phyloP scores from a whole-genome alignment of 192 early-diverging fungal genomes.

The Chytriomyces sp. region DNA sequence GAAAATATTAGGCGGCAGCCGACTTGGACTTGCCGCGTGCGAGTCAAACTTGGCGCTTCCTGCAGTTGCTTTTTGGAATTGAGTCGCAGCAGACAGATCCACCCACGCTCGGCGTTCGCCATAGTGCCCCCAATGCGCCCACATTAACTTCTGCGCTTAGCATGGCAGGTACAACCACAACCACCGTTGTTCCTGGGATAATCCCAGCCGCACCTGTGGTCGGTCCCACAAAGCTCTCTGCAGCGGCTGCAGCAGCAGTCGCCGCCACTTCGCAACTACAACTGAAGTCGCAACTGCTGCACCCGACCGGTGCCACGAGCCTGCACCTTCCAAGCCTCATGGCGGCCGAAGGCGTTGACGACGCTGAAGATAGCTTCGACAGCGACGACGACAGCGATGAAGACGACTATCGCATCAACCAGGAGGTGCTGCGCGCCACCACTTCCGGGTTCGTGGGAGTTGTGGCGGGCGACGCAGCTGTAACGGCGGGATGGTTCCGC shows the following conservation, averaged over 20 bases:
- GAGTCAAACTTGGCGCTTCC: conserved; percentile 76
- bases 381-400: conserved; percentile 37
- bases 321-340: too few species aligned
- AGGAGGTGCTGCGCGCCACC: background rate
- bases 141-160: too few species aligned
- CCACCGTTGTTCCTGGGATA: background rate
- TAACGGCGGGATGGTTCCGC: background rate
- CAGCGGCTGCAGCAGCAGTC: background rate
- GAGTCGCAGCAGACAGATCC: too few species aligned
- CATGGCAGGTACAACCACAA: background rate
- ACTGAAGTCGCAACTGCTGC: background rate
- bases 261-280: background rate
- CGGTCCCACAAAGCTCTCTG: background rate
- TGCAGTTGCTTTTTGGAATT: conserved; percentile 64
- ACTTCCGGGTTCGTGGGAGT: background rate
- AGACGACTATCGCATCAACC: conserved; percentile 8
- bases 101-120: too few species aligned
- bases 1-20: conserved; percentile 54
- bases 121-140: too few species aligned
- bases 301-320: background rate
- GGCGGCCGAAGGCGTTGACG: background rate
- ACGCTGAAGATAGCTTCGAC: conserved; percentile 10
- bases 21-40: conserved; percentile 61
- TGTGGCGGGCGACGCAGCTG: background rate
- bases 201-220: background rate